Percentiles rank a stretch among this genome's conserved stretches.
Conservation (phyloP, 257 asterid genomes). For the Striga asiatica region DNA sequence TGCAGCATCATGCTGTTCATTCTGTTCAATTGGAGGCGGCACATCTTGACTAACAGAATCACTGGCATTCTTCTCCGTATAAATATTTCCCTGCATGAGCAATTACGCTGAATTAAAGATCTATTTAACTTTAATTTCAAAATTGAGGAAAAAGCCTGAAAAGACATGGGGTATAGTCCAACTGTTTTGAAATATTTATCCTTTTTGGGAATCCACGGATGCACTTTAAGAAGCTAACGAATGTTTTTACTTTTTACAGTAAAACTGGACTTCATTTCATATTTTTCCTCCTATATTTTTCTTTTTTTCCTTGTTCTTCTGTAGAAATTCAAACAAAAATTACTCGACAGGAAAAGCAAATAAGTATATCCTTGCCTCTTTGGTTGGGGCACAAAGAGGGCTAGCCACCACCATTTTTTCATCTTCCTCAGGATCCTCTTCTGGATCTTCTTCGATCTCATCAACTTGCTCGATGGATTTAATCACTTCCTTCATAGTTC, state of each 20-base stretch:
- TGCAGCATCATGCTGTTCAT: conserved; percentile 23
- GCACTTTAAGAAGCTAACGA: too few relatives aligned
- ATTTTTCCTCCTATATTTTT: too few relatives aligned
- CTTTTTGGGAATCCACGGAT: neutral
- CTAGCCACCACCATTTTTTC: conserved; percentile 43
- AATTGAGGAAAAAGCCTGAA: neutral
- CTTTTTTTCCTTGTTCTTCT: neutral
- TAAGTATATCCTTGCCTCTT: conserved; percentile 33
- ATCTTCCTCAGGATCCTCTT: conserved; percentile 53
- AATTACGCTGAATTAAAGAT: conserved; percentile 5
- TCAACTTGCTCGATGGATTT: conserved; percentile 21
- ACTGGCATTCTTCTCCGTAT: conserved; percentile 25
- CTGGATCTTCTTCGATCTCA: conserved; percentile 44
- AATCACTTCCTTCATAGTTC: conserved; percentile 29
- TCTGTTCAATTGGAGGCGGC: conserved; percentile 17
- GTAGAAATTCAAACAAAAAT: neutral
- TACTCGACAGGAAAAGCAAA: neutral
- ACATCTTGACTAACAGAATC: conserved; percentile 24
- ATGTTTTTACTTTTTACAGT: too few relatives aligned
- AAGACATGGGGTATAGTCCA: neutral
- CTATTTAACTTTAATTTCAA: neutral
- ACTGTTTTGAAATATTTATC: neutral
- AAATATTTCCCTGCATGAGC: conserved; percentile 28
- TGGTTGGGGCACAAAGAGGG: conserved; percentile 26
- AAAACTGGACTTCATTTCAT: too few relatives aligned